Evolutionary conservation across 352 stramenopile species (phyloP).

Genomic region (Pythium chondricola): DNA sequence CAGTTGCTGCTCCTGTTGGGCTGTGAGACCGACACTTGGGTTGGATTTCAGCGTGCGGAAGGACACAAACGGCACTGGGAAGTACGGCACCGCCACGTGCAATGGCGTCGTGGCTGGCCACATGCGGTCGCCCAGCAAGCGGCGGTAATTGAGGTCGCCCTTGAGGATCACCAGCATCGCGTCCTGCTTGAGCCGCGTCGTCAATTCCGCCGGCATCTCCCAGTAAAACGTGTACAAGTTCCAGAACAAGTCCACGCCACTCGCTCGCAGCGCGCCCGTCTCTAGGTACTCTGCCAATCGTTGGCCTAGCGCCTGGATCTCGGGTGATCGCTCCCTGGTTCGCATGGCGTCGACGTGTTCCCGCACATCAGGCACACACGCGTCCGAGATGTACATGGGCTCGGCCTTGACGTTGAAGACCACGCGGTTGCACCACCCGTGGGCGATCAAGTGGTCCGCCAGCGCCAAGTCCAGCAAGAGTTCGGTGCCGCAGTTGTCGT

Average conservation of each 20-base stretch:
- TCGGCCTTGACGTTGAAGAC: constrained; percentile 69
- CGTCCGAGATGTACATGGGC: constrained; percentile 80
- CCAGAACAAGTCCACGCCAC: constrained; percentile 41
- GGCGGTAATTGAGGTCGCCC: constrained; percentile 97
- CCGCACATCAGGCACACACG: constrained; percentile 44
- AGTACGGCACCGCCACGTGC: constrained; percentile 76
- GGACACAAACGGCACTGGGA: constrained; percentile 53
- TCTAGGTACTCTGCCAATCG: constrained; percentile 32
- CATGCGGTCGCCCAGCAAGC: constrained; percentile 89
- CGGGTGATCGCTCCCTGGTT: constrained; percentile 18
- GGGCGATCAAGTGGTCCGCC: constrained; percentile 49
- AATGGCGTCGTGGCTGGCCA: constrained; percentile 87
- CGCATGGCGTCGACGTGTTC: constrained; percentile 59
- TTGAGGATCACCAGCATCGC: constrained; percentile 93
- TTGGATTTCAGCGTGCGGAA: constrained; percentile 75
- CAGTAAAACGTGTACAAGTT: constrained; percentile 75
- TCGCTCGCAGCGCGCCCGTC: constrained; percentile 17
- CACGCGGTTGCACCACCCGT: constrained; percentile 43
- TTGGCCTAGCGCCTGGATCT: constrained; percentile 43
- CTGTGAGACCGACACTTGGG: constrained; percentile 47
- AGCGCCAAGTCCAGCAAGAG: constrained; percentile 63
- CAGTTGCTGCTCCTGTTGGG: constrained; percentile 30
- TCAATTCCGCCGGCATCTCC: constrained; percentile 41
- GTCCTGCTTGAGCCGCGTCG: constrained; percentile 20
- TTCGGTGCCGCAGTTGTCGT: constrained; percentile 76